A percentile compares a stretch with the other conserved stretches of the same genome.
Conservation (phyloP, 768 basidiomycete genomes). For the Leccinum sublutescens region DNA sequence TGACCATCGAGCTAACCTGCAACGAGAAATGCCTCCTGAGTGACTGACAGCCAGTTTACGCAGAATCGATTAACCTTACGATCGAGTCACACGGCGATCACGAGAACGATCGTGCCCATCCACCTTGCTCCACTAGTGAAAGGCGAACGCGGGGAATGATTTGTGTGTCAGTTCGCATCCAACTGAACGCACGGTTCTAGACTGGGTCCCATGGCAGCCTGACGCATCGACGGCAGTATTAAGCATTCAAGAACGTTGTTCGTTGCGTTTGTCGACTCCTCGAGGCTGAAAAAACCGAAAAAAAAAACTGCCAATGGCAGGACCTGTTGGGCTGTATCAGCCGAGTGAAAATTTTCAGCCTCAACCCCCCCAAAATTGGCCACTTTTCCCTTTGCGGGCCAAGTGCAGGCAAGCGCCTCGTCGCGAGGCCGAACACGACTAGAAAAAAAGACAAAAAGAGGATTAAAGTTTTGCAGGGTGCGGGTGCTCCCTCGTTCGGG, state of each 20-base stretch:
- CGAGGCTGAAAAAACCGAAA: neutral
- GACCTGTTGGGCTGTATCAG: slow-evolving; percentile 1
- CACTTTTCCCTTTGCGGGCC: slow-evolving; percentile 17
- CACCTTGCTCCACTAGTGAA: neutral
- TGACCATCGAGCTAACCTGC: neutral
- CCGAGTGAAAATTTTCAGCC: slow-evolving; percentile 3
- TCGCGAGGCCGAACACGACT: neutral
- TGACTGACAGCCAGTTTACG: slow-evolving; percentile 12
- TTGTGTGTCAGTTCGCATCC: neutral
- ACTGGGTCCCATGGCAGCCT: neutral
- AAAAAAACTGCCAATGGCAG: neutral
- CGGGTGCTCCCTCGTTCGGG: neutral
- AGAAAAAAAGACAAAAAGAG: neutral
- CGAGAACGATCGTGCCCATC: neutral
- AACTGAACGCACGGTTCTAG: neutral
- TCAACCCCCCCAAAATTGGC: slow-evolving; percentile 2
- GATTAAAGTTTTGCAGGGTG: neutral
- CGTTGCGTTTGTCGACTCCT: neutral
- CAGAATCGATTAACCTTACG: neutral
- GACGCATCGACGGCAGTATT: neutral
- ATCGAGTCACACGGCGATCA: slow-evolving; percentile 10
- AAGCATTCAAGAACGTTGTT: neutral
- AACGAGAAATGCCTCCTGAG: slow-evolving; percentile 1
- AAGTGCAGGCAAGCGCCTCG: neutral
- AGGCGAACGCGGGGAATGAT: slow-evolving; percentile 1